Percentiles rank a stretch among this genome's conserved stretches.
Conservation (phyloP, 129 eudicot species). For the Lactuca saligna region DNA sequence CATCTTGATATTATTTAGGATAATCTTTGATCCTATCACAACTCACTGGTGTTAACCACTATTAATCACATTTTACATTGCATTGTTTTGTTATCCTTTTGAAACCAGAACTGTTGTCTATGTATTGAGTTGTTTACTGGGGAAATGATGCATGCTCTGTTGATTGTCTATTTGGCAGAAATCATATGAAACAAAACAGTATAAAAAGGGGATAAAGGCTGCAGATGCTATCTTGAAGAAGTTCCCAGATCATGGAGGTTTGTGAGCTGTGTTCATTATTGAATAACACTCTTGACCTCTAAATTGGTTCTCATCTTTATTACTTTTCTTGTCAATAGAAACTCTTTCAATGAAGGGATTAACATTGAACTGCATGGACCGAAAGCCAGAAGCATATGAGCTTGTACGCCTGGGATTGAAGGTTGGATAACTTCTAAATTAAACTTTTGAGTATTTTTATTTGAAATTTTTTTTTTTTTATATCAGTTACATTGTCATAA, state of each 20-base stretch:
- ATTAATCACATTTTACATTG: not conserved
- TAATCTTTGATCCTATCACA: conserved; percentile 1
- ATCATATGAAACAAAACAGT: conserved; percentile 97
- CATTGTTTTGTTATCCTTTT: conserved; percentile 15
- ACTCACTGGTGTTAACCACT: conserved; percentile 3
- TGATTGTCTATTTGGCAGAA: conserved; percentile 54
- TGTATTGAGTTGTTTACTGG: conserved; percentile 9
- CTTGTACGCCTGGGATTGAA: conserved; percentile 95
- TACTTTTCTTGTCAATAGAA: conserved; percentile 46
- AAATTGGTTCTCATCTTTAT: not conserved
- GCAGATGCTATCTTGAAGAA: conserved; percentile 92
- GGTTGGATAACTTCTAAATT: conserved; percentile 41
- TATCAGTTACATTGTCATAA: not conserved
- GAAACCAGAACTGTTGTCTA: conserved; percentile 4
- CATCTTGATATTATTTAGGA: not conserved
- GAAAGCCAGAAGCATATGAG: conserved; percentile 96
- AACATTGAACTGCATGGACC: conserved; percentile 98
- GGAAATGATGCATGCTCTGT: conserved; percentile 12
- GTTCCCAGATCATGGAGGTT: conserved; percentile 99
- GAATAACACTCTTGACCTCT: not conserved
- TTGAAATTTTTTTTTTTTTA: not conserved
- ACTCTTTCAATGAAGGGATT: conserved; percentile 97
- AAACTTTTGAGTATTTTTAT: conserved; percentile 1
- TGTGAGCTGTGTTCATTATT: conserved; percentile 3
- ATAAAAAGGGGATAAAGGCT: conserved; percentile 95